Evolutionary conservation across 768 basidiomycete species (phyloP).

Genomic region (Tylopilus vinaceipallidus): DNA sequence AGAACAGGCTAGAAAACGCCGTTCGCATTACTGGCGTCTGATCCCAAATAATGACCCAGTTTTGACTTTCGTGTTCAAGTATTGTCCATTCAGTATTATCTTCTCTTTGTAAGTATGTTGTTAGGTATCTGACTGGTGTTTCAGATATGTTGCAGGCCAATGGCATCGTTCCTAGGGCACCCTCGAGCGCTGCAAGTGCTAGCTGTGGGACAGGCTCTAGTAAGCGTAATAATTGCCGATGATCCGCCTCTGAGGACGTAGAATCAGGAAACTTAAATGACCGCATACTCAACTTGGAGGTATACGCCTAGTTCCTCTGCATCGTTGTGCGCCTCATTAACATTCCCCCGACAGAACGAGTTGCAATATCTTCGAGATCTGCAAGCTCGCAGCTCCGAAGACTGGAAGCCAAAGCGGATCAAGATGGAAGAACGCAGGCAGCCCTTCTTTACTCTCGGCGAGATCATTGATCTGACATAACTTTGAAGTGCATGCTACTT

Average conservation of each 20-base stretch:
- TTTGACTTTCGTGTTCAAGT: slow-evolving; percentile 21
- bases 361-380: too few relatives aligned
- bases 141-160: slow-evolving; percentile 20
- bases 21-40: neutral
- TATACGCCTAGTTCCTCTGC: too few relatives aligned
- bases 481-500: too few relatives aligned
- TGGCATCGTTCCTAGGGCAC: slow-evolving; percentile 13
- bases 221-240: neutral
- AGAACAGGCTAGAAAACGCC: neutral
- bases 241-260: neutral
- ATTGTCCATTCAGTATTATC: slow-evolving; percentile 12
- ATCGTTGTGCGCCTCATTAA: too few relatives aligned
- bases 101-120: neutral
- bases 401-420: too few relatives aligned
- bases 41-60: slow-evolving; percentile 1
- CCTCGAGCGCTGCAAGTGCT: neutral
- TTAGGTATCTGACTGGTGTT: neutral
- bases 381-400: too few relatives aligned
- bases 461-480: too few relatives aligned
- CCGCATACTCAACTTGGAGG: too few relatives aligned
- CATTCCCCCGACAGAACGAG: neutral
- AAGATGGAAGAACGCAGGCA: too few relatives aligned
- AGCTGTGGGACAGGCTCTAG: neutral
- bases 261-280: neutral
- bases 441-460: too few relatives aligned